Evolutionary conservation across 306 rosid genomes (phyloP), one percentile per base, ranked within the genome.

Genomic region (Fragaria iinumae): DNA sequence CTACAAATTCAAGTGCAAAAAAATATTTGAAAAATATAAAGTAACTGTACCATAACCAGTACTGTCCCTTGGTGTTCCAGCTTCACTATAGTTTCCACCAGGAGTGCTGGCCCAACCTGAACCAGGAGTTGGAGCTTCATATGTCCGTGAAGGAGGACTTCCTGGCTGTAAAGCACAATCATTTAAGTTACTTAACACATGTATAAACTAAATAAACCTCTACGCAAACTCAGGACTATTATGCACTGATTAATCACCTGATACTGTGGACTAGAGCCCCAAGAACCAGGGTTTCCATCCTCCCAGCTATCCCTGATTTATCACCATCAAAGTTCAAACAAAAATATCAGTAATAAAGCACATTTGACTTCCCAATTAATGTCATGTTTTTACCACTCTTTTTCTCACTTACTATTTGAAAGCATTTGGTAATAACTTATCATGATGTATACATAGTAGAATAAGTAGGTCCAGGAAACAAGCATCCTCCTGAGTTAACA

Each of bases 91-190:
- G 81, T 85, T 91, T 69, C 98, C 99, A 71, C 97, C 89, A 3
- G 99, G 96, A 69, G 99, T 91, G 83, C 75, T 93, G 32, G 93
- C 93, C 99, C 99, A 96, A 81, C 94, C 98, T 73, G 98, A 90
- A 85, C 99, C 98, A 72, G 99, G 99, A 85, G 98, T 96, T 69
- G 99, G 99, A 44, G 99, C 98, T 91, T 96, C 99, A 47, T 92
- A 91, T 8, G 88, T 80, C 43, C 97, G 91, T n/a, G 96, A 90
- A 81, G 93, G 88, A 68, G 99, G 97, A 78, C 99, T 96, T 76
- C 98, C 99, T 6, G 96, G 91, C 98, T 96, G 92, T 70, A 82
- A 69, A 36, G 6, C 63, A 73, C 47, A 23, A 55, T 34, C 55
- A 43, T 48, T 50, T 4, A 16, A 62, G 18, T 49, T 25, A 29